Evolutionary conservation across 305 asterid species (phyloP).

Genomic region (Fraxinus latifolia): DNA sequence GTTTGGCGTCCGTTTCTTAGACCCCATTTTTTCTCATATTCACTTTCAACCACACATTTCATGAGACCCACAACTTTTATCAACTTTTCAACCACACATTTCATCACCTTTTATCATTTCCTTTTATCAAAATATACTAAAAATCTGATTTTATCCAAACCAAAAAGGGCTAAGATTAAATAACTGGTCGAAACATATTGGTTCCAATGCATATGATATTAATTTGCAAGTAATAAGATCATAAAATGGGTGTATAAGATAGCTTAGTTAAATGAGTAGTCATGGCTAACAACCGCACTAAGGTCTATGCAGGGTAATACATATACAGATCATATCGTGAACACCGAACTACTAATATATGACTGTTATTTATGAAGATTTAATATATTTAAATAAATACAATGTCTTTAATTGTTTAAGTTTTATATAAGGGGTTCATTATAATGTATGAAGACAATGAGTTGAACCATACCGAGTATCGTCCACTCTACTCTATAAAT

Average conservation of each 20-base stretch:
- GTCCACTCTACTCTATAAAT: not conserved
- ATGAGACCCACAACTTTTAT: not conserved
- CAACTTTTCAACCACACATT: not conserved
- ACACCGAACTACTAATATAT: not conserved
- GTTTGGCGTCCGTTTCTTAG: not conserved
- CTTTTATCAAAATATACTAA: not conserved
- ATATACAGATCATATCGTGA: not conserved
- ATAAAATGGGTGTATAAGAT: not conserved
- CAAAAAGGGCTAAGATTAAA: not conserved
- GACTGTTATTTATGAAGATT: not conserved
- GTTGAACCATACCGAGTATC: not conserved
- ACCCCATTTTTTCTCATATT: not conserved
- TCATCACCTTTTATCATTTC: not conserved
- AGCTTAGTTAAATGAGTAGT: not conserved
- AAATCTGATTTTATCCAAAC: not conserved
- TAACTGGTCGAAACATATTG: not conserved
- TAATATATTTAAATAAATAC: not conserved
- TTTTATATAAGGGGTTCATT: not conserved
- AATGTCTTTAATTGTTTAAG: not conserved
- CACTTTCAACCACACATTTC: not conserved
- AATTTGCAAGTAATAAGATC: not conserved
- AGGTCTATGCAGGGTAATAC: not conserved
- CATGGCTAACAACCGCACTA: not conserved
- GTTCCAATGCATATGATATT: not conserved
- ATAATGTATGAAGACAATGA: not conserved